Conservation (phyloP, 75 land plant species). For the Sequoiadendron giganteum region DNA sequence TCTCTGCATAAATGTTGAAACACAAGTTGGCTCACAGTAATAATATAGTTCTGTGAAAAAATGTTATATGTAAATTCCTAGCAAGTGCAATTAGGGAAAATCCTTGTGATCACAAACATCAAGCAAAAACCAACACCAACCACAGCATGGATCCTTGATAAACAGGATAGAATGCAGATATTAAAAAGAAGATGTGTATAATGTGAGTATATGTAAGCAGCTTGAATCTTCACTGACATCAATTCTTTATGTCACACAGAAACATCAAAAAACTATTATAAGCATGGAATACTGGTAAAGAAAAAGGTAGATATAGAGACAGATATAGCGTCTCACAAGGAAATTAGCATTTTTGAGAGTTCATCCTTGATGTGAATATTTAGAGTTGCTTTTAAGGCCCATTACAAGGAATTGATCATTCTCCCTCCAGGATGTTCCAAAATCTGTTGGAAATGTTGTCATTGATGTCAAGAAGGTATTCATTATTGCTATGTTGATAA, state of each 20-base stretch:
- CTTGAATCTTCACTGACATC: background rate
- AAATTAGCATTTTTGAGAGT: background rate
- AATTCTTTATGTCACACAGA: background rate
- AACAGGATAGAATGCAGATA: background rate
- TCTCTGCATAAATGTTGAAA: slow-evolving; percentile 8
- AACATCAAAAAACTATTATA: background rate
- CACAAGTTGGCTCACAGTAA: background rate
- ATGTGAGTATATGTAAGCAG: background rate
- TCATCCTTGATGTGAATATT: background rate
- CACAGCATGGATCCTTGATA: background rate
- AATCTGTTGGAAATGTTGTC: background rate
- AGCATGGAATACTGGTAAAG: background rate
- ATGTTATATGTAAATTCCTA: background rate
- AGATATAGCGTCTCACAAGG: background rate
- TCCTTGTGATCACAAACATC: background rate
- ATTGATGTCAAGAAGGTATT: too few relatives aligned
- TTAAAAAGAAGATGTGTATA: background rate
- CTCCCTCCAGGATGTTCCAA: background rate
- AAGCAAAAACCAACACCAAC: background rate
- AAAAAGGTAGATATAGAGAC: background rate
- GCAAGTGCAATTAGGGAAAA: background rate
- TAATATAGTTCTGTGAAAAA: background rate
- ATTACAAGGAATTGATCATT: background rate
- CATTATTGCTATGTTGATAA: too few relatives aligned
- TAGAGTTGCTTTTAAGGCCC: background rate